Percentiles rank a stretch among this genome's conserved stretches.
Evolutionary conservation across 768 basidiomycete genomes (phyloP).

Genomic region (Lactarius akahatsu): DNA sequence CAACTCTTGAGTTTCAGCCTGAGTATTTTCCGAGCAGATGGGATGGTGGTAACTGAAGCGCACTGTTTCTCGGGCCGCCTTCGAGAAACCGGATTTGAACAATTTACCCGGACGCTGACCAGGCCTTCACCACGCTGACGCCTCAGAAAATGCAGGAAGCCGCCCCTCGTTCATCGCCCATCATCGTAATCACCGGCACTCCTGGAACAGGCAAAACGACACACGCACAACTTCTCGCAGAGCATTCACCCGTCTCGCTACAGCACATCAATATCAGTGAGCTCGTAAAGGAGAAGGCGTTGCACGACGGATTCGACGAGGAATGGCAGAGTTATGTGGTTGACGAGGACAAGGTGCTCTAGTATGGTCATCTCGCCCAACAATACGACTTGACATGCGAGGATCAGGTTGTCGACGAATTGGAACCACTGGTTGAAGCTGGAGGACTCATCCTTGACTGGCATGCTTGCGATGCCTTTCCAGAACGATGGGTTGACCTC

Average conservation of each 20-base stretch:
- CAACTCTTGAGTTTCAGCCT: neutral
- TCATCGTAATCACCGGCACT: conserved; percentile 86
- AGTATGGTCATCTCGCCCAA: neutral
- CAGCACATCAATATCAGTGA: conserved; percentile 89
- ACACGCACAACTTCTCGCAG: conserved; percentile 79
- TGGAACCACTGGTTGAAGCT: conserved; percentile 64
- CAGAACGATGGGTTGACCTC: conserved; percentile 95
- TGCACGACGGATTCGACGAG: conserved; percentile 85
- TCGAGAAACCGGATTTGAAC: neutral
- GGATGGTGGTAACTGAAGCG: too few relatives aligned
- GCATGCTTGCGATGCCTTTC: conserved; percentile 92
- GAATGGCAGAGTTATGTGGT: conserved; percentile 95
- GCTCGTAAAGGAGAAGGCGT: conserved; percentile 75
- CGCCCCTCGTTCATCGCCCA: conserved; percentile 44
- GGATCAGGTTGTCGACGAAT: conserved; percentile 77
- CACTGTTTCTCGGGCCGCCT: neutral
- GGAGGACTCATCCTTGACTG: conserved; percentile 84
- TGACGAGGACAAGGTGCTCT: conserved; percentile 88
- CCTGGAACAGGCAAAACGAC: conserved; percentile 97
- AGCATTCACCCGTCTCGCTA: conserved; percentile 67
- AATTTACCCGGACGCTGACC: neutral
- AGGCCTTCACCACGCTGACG: neutral
- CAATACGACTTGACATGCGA: neutral
- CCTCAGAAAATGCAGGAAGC: conserved; percentile 14
- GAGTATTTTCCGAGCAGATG: too few relatives aligned